A percentile compares a stretch with the other conserved stretches of the same genome.
Conservation (phyloP, 139 green algal species). For the Pedinophyceae sp. region DNA sequence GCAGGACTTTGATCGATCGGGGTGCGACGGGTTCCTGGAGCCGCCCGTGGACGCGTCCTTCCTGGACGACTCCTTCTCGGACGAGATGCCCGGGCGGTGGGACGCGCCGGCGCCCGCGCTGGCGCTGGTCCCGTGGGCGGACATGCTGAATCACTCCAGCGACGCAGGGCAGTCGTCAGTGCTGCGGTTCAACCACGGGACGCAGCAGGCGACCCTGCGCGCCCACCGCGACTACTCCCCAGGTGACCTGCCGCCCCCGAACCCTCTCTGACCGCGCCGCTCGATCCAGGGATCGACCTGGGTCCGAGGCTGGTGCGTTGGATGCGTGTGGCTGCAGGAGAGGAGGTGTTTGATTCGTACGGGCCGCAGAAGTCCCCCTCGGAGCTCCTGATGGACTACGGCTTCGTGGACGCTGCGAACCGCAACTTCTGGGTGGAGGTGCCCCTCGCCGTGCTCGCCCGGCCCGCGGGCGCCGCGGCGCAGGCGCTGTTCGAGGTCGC, state of each 20-base stretch:
- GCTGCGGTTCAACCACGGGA: constrained; percentile 9
- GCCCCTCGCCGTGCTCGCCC: not conserved
- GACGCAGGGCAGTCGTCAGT: constrained; percentile 19
- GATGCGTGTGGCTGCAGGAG: too few relatives aligned
- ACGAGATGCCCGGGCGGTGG: too few relatives aligned
- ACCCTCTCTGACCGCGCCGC: too few relatives aligned
- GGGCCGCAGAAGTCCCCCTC: constrained; percentile 17
- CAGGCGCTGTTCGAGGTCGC: not conserved
- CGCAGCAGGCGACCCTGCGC: constrained; percentile 3
- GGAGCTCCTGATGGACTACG: constrained; percentile 39
- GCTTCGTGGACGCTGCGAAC: constrained; percentile 19
- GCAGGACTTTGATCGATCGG: too few relatives aligned
- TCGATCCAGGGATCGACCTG: too few relatives aligned
- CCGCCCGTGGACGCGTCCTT: too few relatives aligned
- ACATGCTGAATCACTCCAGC: constrained; percentile 36
- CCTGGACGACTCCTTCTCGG: too few relatives aligned
- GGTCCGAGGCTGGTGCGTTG: too few relatives aligned
- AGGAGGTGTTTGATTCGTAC: constrained; percentile 32
- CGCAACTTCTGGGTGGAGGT: constrained; percentile 6
- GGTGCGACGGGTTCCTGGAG: too few relatives aligned
- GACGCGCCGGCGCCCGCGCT: constrained; percentile 10
- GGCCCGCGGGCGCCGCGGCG: not conserved
- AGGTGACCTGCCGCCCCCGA: too few relatives aligned
- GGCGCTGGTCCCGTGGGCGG: constrained; percentile 43
- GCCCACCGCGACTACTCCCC: constrained; percentile 16